Conservation (phyloP, 805 yeast genomes). For the Yamadazyma nakazawae region DNA sequence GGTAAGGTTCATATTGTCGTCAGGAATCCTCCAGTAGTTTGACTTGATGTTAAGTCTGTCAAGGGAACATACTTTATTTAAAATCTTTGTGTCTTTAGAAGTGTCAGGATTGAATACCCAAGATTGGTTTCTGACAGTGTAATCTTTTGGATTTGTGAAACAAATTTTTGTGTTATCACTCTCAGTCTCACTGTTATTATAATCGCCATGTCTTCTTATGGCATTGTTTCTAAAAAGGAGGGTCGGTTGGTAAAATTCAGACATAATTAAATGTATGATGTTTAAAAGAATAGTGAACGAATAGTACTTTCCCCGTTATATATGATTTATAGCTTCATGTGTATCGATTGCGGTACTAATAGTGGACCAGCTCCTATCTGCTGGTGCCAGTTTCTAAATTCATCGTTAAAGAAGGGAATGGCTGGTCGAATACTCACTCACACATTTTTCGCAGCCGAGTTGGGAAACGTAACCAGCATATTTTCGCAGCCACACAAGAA, state of each 20-base stretch:
- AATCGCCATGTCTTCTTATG: conserved; percentile 20
- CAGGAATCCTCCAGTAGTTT: conserved; percentile 46
- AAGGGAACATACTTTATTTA: conserved; percentile 41
- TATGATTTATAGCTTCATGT: too few species aligned
- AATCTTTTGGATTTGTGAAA: conserved; percentile 3
- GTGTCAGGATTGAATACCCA: conserved; percentile 31
- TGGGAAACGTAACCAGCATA: conserved; percentile 3
- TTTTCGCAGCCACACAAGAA: background rate
- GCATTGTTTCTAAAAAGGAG: conserved; percentile 42
- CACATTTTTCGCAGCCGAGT: conserved; percentile 4
- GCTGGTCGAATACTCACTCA: conserved; percentile 2
- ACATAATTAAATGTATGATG: conserved; percentile 15
- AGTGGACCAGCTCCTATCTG: background rate
- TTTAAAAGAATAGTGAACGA: too few species aligned
- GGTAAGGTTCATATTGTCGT: conserved; percentile 42
- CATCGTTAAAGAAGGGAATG: background rate
- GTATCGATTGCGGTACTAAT: too few species aligned
- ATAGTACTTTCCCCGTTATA: background rate
- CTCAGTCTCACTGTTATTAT: conserved; percentile 17
- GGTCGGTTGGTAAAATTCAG: conserved; percentile 40
- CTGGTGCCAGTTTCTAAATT: conserved; percentile 6
- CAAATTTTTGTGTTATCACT: conserved; percentile 17
- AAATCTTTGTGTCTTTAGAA: conserved; percentile 28
- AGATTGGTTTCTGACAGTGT: conserved; percentile 11
- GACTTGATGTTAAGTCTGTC: conserved; percentile 40